Conservation (phyloP, 2,329 filamentous ascomycete species). For the Thelonectria rubi region DNA sequence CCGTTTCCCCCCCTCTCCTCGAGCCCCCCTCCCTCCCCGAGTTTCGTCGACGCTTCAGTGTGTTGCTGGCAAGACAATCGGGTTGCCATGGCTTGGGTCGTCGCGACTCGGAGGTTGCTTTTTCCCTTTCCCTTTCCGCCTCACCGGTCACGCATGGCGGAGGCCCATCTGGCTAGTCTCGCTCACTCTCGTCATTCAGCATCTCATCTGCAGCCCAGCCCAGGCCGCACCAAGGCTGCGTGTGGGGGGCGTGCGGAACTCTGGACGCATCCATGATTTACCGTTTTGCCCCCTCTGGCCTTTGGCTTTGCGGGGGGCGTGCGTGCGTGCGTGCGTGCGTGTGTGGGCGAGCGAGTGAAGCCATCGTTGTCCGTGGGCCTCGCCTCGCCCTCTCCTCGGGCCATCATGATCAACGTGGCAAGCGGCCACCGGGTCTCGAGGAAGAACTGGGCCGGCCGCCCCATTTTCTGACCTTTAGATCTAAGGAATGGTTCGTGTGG, state of each 20-base stretch:
- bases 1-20: neutral
- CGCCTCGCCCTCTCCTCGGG: slow-evolving; percentile 29
- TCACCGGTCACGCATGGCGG: neutral
- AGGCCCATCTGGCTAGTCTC: neutral
- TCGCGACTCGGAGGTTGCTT: neutral
- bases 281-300: neutral
- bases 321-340: neutral
- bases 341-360: neutral
- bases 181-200: neutral
- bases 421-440: slow-evolving; percentile 36
- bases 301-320: neutral
- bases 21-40: no score
- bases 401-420: slow-evolving; percentile 49
- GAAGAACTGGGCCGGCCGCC: slow-evolving; percentile 32
- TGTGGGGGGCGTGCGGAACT: slow-evolving; percentile 3
- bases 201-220: slow-evolving; percentile 1
- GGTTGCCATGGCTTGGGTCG: neutral
- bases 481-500: slow-evolving; percentile 15
- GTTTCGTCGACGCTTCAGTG: neutral
- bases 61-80: neutral
- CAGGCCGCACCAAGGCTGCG: neutral
- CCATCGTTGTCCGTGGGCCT: neutral
- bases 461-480: slow-evolving; percentile 3
- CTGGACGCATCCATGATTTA: neutral
- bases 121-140: neutral